A percentile compares a stretch with the other conserved stretches of the same genome.
These are phyloP conservation scores for Leavenworthia alabamica DNA, from an alignment of 345 rosid genomes.

Conservation along the genomic window DNA sequence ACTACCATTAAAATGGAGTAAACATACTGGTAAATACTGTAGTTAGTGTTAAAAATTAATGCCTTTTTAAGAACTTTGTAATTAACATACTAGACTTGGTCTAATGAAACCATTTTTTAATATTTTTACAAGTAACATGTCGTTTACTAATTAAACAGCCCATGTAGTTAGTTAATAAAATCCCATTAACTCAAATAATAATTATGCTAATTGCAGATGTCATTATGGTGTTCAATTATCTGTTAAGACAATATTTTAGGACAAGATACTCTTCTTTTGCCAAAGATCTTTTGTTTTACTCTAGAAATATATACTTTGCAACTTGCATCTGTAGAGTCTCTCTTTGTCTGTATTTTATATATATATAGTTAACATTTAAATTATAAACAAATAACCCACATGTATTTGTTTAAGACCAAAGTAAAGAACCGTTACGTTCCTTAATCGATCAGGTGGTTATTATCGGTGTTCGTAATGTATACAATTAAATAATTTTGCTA, in stretches of 20 bases:
- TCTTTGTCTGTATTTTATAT: background rate
- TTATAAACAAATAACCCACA: background rate
- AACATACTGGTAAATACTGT: too few relatives aligned
- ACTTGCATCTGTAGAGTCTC: background rate
- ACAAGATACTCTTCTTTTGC: slow-evolving; percentile 27
- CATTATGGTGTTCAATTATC: slow-evolving; percentile 19
- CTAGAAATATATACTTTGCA: background rate
- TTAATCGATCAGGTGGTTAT: background rate
- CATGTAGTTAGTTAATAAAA: slow-evolving; percentile 4
- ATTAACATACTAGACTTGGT: background rate
- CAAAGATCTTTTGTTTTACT: slow-evolving; percentile 1
- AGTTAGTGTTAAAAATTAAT: background rate
- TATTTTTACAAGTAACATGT: background rate
- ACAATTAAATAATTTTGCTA: background rate
- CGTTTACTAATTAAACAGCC: background rate
- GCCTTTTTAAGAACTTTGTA: background rate
- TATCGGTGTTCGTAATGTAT: background rate
- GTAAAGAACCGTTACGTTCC: too few relatives aligned
- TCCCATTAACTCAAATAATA: background rate
- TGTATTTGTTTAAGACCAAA: slow-evolving; percentile 7
- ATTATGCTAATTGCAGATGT: background rate
- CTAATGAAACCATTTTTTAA: background rate
- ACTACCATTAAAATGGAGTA: too few relatives aligned
- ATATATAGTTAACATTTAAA: background rate
- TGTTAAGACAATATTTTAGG: slow-evolving; percentile 15